Evolutionary conservation across 768 basidiomycete species (phyloP).

Genomic region (Heimioporus sp.): DNA sequence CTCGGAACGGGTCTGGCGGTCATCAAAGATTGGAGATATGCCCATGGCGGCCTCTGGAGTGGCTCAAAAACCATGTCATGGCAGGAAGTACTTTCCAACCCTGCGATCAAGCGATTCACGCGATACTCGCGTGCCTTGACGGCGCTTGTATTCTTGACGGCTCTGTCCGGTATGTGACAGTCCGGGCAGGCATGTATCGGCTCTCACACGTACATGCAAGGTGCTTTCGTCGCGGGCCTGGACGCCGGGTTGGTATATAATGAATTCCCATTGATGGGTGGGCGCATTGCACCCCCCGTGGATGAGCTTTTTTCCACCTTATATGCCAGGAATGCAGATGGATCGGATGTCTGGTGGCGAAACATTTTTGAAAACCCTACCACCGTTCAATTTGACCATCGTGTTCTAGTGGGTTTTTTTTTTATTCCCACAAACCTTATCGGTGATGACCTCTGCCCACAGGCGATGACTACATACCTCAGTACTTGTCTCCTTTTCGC

Average conservation of each 20-base stretch:
- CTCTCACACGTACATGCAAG: constrained; percentile 38
- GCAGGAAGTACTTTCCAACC: constrained; percentile 50
- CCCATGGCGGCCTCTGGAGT: constrained; percentile 55
- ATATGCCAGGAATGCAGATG: constrained; percentile 69
- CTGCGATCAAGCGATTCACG: constrained; percentile 57
- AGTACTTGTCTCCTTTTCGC: constrained; percentile 63
- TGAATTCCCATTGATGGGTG: constrained; percentile 97
- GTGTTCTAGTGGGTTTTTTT: constrained; percentile 67
- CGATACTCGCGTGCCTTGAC: constrained; percentile 59
- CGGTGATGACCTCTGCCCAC: constrained; percentile 2
- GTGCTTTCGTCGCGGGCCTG: constrained; percentile 96
- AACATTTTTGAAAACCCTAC: constrained; percentile 97
- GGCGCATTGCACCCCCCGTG: constrained; percentile 72
- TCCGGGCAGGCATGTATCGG: background rate
- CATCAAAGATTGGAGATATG: constrained; percentile 78
- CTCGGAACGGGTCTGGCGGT: constrained; percentile 73
- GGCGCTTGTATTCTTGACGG: constrained; percentile 85
- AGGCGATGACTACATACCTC: constrained; percentile 87
- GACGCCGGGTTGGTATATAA: constrained; percentile 98
- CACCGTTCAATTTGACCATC: constrained; percentile 96
- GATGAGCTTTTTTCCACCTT: constrained; percentile 77
- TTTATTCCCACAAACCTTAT: background rate
- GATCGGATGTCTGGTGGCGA: constrained; percentile 88
- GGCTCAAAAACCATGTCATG: constrained; percentile 46
- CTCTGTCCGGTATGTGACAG: constrained; percentile 73